phyloP scores from a whole-genome alignment of 164 flowering plant genomes.

The Kalanchoe fedtschenkoi region DNA sequence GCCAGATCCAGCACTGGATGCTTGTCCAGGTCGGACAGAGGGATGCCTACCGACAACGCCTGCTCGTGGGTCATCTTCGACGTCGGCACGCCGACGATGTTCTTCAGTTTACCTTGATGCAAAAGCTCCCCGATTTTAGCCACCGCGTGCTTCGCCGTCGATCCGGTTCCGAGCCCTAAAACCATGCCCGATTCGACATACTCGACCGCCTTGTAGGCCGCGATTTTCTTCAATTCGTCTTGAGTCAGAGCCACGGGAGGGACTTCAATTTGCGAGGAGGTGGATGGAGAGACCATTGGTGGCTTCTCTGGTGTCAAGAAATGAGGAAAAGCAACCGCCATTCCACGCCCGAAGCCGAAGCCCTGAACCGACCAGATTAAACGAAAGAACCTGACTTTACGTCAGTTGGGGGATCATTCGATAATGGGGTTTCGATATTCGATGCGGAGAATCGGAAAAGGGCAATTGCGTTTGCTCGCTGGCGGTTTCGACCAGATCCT shows the following conservation, averaged over 20 bases:
- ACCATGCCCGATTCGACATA: conserved; percentile 89
- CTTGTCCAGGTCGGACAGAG: conserved; percentile 59
- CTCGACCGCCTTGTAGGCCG: conserved; percentile 85
- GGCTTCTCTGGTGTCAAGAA: conserved; percentile 17
- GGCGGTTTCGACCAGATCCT: too few relatives aligned
- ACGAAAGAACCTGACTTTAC: too few relatives aligned
- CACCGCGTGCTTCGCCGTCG: conserved; percentile 77
- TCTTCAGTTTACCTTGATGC: conserved; percentile 44
- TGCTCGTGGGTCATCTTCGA: conserved; percentile 67
- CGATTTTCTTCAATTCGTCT: conserved; percentile 69
- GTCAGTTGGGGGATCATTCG: too few relatives aligned
- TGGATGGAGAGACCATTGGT: conserved; percentile 16
- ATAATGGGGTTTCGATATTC: too few relatives aligned
- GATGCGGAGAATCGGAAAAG: too few relatives aligned
- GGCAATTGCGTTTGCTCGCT: too few relatives aligned
- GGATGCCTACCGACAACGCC: conserved; percentile 62
- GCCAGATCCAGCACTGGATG: conserved; percentile 69
- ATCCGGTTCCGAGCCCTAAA: conserved; percentile 83
- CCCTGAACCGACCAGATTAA: neutral
- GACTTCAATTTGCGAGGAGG: conserved; percentile 13
- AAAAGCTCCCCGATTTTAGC: conserved; percentile 60
- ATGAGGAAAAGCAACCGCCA: conserved; percentile 43
- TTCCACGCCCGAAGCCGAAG: too few relatives aligned
- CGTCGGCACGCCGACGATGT: conserved; percentile 77
- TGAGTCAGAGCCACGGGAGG: conserved; percentile 40